Percentiles rank a stretch among this genome's conserved stretches.
These are phyloP conservation scores for Rhamnella rubrinervis DNA, from an alignment of 331 rosid genomes.

Conservation along the genomic window DNA sequence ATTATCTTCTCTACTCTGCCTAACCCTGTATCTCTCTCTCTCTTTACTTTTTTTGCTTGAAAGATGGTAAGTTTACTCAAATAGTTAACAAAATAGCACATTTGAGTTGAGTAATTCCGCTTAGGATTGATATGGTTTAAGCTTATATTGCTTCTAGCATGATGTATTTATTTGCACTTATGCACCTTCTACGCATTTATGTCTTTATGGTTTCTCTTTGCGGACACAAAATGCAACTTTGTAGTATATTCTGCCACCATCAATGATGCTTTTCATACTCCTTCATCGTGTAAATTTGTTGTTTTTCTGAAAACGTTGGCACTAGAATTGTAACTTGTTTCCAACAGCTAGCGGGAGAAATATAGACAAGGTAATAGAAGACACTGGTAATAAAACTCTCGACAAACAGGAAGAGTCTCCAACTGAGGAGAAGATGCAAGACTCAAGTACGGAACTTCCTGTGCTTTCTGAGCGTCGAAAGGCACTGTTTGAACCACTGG, in stretches of 20 bases:
- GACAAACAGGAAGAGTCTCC: slow-evolving; percentile 47
- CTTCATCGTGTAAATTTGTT: slow-evolving; percentile 21
- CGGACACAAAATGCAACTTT: background rate
- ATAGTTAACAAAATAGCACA: no score
- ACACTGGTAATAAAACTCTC: slow-evolving; percentile 34
- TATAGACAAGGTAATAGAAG: slow-evolving; percentile 55
- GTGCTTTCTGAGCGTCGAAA: slow-evolving; percentile 71
- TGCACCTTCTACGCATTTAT: no score
- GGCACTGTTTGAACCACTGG: slow-evolving; percentile 85
- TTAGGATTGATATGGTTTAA: no score
- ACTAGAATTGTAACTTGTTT: slow-evolving; percentile 64
- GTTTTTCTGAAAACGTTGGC: slow-evolving; percentile 41
- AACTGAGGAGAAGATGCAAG: slow-evolving; percentile 40
- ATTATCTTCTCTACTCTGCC: no score
- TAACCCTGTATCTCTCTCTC: no score
- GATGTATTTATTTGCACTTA: no score
- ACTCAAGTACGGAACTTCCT: slow-evolving; percentile 20
- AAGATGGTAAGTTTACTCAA: no score
- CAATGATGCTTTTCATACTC: background rate
- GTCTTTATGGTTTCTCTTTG: no score
- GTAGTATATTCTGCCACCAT: background rate
- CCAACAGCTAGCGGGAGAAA: slow-evolving; percentile 71
- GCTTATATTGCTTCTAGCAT: no score
- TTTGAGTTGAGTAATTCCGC: no score
- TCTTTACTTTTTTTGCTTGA: no score